Percentiles rank a stretch among this genome's conserved stretches.
Evolutionary conservation across 176 grass and related monocot genomes (phyloP).

Genomic region (Avena eriantha): DNA sequence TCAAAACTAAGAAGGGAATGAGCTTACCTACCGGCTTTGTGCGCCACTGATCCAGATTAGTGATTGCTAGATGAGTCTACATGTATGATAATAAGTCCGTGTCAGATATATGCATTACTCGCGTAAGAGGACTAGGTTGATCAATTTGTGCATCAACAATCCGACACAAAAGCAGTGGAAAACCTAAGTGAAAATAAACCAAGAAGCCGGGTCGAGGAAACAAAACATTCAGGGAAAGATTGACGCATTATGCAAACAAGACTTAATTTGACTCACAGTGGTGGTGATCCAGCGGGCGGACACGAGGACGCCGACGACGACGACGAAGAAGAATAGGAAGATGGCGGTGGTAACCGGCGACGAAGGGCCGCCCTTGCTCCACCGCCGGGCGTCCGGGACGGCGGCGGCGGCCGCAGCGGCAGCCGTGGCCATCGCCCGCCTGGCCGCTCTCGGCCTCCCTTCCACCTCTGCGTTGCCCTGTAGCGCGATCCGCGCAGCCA

Average conservation of each 20-base stretch:
- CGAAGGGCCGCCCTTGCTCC: slow-evolving; percentile 39
- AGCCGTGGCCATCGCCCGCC: slow-evolving; percentile 41
- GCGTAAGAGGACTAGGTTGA: not conserved
- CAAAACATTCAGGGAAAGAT: not conserved
- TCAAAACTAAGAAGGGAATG: slow-evolving; percentile 17
- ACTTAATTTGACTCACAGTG: slow-evolving; percentile 36
- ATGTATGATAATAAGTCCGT: not conserved
- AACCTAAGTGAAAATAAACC: not conserved
- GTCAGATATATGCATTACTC: not conserved
- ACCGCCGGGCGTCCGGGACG: slow-evolving; percentile 42
- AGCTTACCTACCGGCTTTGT: slow-evolving; percentile 69
- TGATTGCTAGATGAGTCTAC: slow-evolving; percentile 52
- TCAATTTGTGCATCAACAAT: not conserved
- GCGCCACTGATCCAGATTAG: slow-evolving; percentile 55
- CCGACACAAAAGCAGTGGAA: not conserved
- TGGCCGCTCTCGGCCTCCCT: not conserved
- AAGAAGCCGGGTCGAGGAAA: not conserved
- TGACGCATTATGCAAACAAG: not conserved
- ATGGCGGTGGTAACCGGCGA: slow-evolving; percentile 54
- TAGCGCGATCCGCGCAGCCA: not conserved
- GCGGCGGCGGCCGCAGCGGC: not conserved
- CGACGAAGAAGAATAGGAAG: slow-evolving; percentile 66
- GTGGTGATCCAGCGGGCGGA: slow-evolving; percentile 63
- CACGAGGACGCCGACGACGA: slow-evolving; percentile 59
- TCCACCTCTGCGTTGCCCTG: not conserved